These are phyloP conservation scores for Cyclocybe aegerita DNA, from an alignment of 768 basidiomycete species.

Conservation along the genomic window DNA sequence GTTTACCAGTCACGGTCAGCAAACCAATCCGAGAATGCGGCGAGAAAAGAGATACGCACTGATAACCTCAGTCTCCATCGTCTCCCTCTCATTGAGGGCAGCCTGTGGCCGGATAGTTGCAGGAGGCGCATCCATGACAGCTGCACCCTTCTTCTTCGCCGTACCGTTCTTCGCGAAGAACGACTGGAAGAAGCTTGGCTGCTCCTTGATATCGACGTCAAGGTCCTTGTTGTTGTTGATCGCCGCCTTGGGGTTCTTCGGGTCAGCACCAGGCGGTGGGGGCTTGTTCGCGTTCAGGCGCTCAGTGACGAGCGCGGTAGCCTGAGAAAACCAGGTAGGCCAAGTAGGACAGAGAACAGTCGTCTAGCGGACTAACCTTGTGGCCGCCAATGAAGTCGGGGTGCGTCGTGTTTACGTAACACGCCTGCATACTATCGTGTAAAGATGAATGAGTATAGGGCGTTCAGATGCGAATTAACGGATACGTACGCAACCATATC, in stretches of 20 bases:
- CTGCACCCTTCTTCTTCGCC: slow-evolving; percentile 54
- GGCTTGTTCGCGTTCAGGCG: slow-evolving; percentile 82
- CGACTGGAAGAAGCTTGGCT: slow-evolving; percentile 89
- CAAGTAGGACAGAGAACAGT: neutral
- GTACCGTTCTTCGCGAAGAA: slow-evolving; percentile 82
- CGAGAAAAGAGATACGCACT: slow-evolving; percentile 54
- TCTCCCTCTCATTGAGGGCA: slow-evolving; percentile 90
- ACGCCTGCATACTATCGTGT: slow-evolving; percentile 85
- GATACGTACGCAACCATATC: slow-evolving; percentile 86
- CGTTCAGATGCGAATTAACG: neutral
- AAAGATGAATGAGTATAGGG: slow-evolving; percentile 2
- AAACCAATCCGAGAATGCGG: too few relatives aligned
- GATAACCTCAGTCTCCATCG: slow-evolving; percentile 99
- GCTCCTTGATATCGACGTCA: slow-evolving; percentile 86
- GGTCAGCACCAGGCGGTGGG: slow-evolving; percentile 48
- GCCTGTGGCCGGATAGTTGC: slow-evolving; percentile 85
- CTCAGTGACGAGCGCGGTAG: slow-evolving; percentile 85
- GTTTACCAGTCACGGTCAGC: neutral
- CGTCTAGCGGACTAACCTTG: slow-evolving; percentile 45
- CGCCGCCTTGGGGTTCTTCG: slow-evolving; percentile 62
- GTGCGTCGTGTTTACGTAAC: slow-evolving; percentile 98
- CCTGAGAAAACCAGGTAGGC: slow-evolving; percentile 39
- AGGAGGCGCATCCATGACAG: slow-evolving; percentile 71
- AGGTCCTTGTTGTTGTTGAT: slow-evolving; percentile 95
- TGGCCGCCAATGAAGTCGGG: slow-evolving; percentile 98